Evolutionary conservation across 192 early-diverging fungal species (phyloP).

Genomic region (Paraglomus occultum): DNA sequence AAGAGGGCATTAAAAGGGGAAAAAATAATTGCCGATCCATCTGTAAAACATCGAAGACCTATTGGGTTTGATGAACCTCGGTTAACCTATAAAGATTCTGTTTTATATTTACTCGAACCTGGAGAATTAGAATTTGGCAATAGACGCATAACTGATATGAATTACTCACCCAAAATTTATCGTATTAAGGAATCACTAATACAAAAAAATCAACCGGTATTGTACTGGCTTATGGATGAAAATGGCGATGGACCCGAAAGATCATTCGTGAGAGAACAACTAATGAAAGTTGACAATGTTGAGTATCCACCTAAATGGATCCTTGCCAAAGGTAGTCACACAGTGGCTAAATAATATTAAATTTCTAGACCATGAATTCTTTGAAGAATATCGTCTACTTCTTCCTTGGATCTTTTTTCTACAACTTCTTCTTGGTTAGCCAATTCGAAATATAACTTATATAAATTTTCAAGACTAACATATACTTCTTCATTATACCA

Average conservation of each 20-base stretch:
- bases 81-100: too few species aligned
- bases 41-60: conserved; percentile 13
- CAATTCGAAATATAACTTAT: not conserved
- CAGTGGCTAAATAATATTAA: conserved; percentile 3
- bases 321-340: not conserved
- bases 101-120: too few species aligned
- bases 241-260: not conserved
- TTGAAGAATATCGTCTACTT: conserved; percentile 10
- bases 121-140: too few species aligned
- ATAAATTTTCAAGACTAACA: not conserved
- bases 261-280: conserved; percentile 3
- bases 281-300: not conserved
- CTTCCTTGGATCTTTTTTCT: conserved; percentile 21
- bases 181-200: conserved; percentile 11
- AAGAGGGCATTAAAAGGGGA: conserved; percentile 18
- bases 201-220: conserved; percentile 23
- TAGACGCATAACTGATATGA: not conserved
- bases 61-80: conserved; percentile 11
- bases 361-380: conserved; percentile 16
- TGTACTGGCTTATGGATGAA: conserved; percentile 2
- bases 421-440: conserved; percentile 17
- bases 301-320: conserved; percentile 5
- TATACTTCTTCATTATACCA: not conserved
- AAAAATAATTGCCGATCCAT: conserved; percentile 12
- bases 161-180: conserved; percentile 7